Evolutionary conservation across 805 yeast genomes (phyloP).

Genomic region (Saccharomycopsis guyanensis): DNA sequence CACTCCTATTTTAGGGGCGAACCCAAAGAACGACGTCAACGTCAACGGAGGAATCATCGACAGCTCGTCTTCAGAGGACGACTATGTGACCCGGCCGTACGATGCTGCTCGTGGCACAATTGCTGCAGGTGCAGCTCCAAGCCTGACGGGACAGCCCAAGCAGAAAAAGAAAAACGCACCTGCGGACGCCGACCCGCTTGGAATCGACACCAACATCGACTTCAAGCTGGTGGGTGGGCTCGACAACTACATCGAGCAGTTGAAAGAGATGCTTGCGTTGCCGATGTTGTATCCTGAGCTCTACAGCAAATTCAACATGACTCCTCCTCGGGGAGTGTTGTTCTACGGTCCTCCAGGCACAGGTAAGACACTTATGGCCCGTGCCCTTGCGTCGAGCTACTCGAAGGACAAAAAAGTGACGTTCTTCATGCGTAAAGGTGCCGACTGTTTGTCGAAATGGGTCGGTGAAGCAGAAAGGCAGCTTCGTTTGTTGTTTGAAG

Average conservation of each 20-base stretch:
- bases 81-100: slow-evolving; percentile 25
- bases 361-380: slow-evolving; percentile 95
- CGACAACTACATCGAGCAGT: slow-evolving; percentile 80
- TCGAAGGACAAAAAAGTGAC: slow-evolving; percentile 82
- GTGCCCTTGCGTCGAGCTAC: slow-evolving; percentile 94
- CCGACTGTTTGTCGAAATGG: slow-evolving; percentile 96
- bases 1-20: slow-evolving; percentile 68
- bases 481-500: slow-evolving; percentile 82
- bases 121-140: slow-evolving; percentile 25
- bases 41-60: slow-evolving; percentile 39
- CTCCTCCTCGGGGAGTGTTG: slow-evolving; percentile 95
- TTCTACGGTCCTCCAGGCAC: slow-evolving; percentile 99
- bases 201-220: slow-evolving; percentile 79
- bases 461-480: slow-evolving; percentile 99
- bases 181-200: slow-evolving; percentile 91
- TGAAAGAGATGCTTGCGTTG: slow-evolving; percentile 93
- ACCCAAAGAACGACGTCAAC: slow-evolving; percentile 32
- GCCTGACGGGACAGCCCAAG: slow-evolving; percentile 28
- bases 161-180: slow-evolving; percentile 47
- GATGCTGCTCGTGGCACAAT: slow-evolving; percentile 16
- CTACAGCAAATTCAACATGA: slow-evolving; percentile 78
- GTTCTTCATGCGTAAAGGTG: slow-evolving; percentile 97
- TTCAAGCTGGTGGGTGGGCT: slow-evolving; percentile 87
- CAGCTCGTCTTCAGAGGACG: slow-evolving; percentile 41
- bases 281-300: slow-evolving; percentile 92